phyloP scores from a whole-genome alignment of 768 basidiomycete genomes.

The Serendipita indica region DNA sequence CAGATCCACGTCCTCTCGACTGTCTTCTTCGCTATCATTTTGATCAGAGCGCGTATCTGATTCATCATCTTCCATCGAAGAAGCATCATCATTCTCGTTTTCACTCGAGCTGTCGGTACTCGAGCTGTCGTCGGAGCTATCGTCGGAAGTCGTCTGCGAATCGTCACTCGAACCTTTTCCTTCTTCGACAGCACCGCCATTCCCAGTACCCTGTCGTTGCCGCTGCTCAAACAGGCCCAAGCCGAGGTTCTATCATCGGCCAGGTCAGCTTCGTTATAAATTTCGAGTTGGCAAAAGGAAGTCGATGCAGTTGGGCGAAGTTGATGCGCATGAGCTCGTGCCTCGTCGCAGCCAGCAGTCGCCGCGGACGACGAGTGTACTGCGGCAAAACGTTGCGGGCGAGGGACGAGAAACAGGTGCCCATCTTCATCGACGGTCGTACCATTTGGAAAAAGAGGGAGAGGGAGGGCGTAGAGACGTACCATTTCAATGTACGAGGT shows the following conservation, averaged over 20 bases:
- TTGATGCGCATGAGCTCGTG: no score
- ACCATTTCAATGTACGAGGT: constrained; percentile 56
- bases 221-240: constrained; percentile 41
- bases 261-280: not conserved
- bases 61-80: not conserved
- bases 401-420: not conserved
- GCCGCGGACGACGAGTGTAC: no score
- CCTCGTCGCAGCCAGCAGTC: no score
- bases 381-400: no score
- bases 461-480: constrained; percentile 10
- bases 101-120: not conserved
- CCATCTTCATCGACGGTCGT: no score
- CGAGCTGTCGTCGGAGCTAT: not conserved
- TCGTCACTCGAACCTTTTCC: no score
- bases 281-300: not conserved
- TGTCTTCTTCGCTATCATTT: no score
- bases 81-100: not conserved
- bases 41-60: not conserved
- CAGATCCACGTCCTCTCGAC: no score
- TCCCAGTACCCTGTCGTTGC: no score
- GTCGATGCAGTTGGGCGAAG: constrained; percentile 6
- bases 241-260: constrained; percentile 40
- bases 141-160: not conserved
- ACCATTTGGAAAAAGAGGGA: constrained; percentile 9
- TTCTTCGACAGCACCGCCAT: no score